phyloP scores from a whole-genome alignment of 768 basidiomycete genomes.

The Phlebiopsis flavidoalba region DNA sequence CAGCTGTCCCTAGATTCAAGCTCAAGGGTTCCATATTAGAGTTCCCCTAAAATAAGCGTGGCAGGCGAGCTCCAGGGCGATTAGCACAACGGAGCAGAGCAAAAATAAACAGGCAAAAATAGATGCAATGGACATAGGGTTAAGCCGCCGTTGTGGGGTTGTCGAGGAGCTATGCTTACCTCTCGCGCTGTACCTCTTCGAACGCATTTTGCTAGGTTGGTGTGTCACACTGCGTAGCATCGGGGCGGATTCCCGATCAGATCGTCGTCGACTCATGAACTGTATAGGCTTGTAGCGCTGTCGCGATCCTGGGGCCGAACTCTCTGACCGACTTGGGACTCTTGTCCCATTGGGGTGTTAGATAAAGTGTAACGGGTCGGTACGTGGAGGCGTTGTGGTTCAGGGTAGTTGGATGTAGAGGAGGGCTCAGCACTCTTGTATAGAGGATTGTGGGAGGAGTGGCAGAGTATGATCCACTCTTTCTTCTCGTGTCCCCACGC shows the following conservation, averaged over 20 bases:
- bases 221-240: constrained; percentile 52
- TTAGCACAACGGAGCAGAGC: constrained; percentile 13
- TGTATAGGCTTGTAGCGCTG: constrained; percentile 61
- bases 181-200: constrained; percentile 29
- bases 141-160: constrained; percentile 61
- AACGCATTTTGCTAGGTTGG: constrained; percentile 61
- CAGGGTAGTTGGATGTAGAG: constrained; percentile 53
- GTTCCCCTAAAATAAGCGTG: neutral
- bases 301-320: constrained; percentile 56
- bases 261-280: constrained; percentile 78
- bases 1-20: neutral
- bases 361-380: constrained; percentile 66
- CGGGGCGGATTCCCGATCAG: constrained; percentile 53
- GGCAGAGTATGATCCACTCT: constrained; percentile 82
- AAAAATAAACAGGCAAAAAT: constrained; percentile 3
- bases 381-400: constrained; percentile 51
- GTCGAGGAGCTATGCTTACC: constrained; percentile 49
- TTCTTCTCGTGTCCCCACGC: constrained; percentile 46
- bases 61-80: neutral
- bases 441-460: constrained; percentile 59
- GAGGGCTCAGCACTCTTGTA: constrained; percentile 31
- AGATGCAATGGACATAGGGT: constrained; percentile 1
- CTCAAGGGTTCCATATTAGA: constrained; percentile 2
- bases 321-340: constrained; percentile 40
- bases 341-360: constrained; percentile 40